Percentiles rank a stretch among this genome's conserved stretches.
These are phyloP conservation scores for Spergularia bocconei DNA, from an alignment of 148 eudicot species.

Conservation along the genomic window DNA sequence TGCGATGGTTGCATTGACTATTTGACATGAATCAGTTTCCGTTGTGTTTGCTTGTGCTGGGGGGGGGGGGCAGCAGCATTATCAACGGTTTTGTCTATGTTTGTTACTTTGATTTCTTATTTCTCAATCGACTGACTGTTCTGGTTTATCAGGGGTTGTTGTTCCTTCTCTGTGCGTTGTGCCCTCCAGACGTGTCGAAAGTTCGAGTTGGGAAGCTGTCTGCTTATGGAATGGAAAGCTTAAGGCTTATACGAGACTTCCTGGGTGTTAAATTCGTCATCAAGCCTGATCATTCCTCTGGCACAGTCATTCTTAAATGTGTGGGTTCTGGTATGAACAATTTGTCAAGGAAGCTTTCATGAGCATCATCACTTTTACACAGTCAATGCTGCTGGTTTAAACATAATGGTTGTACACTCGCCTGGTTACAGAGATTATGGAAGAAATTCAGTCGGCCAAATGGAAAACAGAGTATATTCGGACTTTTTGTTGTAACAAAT, in stretches of 20 bases:
- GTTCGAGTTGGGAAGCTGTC: slow-evolving; percentile 86
- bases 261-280: slow-evolving; percentile 68
- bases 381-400: not conserved
- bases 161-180: slow-evolving; percentile 90
- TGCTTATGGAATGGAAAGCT: slow-evolving; percentile 64
- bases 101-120: not conserved
- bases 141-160: slow-evolving; percentile 59
- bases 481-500: not conserved
- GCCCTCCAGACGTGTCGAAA: slow-evolving; percentile 88
- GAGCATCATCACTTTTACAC: slow-evolving; percentile 3
- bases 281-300: slow-evolving; percentile 75
- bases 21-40: not conserved
- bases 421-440: not conserved
- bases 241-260: slow-evolving; percentile 70
- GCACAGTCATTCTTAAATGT: slow-evolving; percentile 77
- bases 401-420: not conserved
- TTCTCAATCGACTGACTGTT: not conserved
- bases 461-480: not conserved
- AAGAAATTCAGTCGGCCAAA: not conserved
- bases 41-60: not conserved
- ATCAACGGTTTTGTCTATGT: not conserved
- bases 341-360: slow-evolving; percentile 71
- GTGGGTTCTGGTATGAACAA: slow-evolving; percentile 83
- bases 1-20: not conserved
- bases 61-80: too few relatives aligned